Conservation (phyloP, 1,284 basidiomycete genomes). For the Erythrobasidium hasegawianum region DNA sequence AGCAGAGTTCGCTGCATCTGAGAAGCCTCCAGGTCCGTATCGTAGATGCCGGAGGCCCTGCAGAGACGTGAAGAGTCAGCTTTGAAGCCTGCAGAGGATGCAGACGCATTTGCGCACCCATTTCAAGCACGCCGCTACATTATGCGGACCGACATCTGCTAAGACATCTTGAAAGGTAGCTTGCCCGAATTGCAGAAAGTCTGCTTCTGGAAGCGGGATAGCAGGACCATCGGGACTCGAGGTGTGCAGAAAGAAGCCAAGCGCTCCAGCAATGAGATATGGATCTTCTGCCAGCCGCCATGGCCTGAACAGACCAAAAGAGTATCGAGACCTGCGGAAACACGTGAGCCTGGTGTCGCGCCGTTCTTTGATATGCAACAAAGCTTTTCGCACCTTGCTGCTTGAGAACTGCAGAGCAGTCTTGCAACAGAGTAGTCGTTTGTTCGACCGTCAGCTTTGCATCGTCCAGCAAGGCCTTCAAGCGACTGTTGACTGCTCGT, state of each 20-base stretch:
- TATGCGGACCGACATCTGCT: slow-evolving; percentile 25
- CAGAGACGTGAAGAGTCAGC: background rate
- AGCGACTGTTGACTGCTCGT: slow-evolving; percentile 10
- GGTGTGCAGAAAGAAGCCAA: slow-evolving; percentile 23
- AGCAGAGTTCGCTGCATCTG: background rate
- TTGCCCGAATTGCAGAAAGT: slow-evolving; percentile 11
- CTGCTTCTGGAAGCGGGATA: slow-evolving; percentile 11
- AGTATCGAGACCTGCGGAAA: slow-evolving; percentile 19
- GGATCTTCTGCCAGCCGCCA: slow-evolving; percentile 30
- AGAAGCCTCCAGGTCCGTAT: slow-evolving; percentile 20
- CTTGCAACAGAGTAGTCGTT: slow-evolving; percentile 22
- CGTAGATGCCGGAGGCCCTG: slow-evolving; percentile 17
- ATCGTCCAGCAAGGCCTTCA: slow-evolving; percentile 10
- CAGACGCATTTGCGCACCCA: slow-evolving; percentile 16
- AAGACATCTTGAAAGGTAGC: slow-evolving; percentile 7
- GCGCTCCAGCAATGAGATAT: slow-evolving; percentile 3
- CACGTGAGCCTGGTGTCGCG: background rate
- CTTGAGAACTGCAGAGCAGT: slow-evolving; percentile 15
- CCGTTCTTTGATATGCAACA: background rate
- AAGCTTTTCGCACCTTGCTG: slow-evolving; percentile 23
- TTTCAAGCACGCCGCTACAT: slow-evolving; percentile 31
- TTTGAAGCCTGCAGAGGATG: background rate
- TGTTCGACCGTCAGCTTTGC: slow-evolving; percentile 13
- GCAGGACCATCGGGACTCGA: slow-evolving; percentile 6
- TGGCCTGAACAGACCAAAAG: slow-evolving; percentile 34